Evolutionary conservation across 2,329 filamentous ascomycete genomes (phyloP).

Genomic region (Fusarium neocosmosporiellum): DNA sequence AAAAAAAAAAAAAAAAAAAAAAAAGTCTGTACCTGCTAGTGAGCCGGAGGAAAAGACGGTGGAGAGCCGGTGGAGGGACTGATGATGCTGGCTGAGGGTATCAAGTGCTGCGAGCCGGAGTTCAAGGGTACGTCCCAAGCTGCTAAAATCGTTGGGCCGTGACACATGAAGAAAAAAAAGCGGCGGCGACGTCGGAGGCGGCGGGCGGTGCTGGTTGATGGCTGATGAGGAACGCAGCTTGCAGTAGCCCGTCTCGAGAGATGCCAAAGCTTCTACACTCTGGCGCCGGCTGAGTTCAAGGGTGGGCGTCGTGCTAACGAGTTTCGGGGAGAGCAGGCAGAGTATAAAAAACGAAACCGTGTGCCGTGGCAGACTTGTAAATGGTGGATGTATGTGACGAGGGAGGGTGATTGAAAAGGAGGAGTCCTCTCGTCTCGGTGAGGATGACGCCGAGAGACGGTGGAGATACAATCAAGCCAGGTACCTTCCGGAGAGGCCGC

Average conservation of each 20-base stretch:
- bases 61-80: slow-evolving; percentile 39
- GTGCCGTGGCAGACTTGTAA: slow-evolving; percentile 9
- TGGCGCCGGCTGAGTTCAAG: slow-evolving; percentile 24
- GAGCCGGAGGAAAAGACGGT: slow-evolving; percentile 40
- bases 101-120: slow-evolving; percentile 23
- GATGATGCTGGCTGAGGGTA: slow-evolving; percentile 37
- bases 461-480: slow-evolving; percentile 22
- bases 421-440: slow-evolving; percentile 15
- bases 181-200: slow-evolving; percentile 28
- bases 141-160: slow-evolving; percentile 30
- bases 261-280: slow-evolving; percentile 16
- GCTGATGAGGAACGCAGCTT: slow-evolving; percentile 20
- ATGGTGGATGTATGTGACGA: slow-evolving; percentile 15
- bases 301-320: slow-evolving; percentile 8
- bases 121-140: slow-evolving; percentile 24
- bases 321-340: slow-evolving; percentile 4
- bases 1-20: too few species aligned
- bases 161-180: slow-evolving; percentile 34
- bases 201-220: slow-evolving; percentile 10
- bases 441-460: slow-evolving; percentile 36
- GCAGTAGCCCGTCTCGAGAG: slow-evolving; percentile 5
- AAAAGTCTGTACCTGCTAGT: slow-evolving; percentile 40
- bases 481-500: slow-evolving; percentile 36
- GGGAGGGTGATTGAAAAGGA: slow-evolving; percentile 31
- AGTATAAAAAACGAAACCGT: slow-evolving; percentile 9